Percentiles rank a stretch among this genome's conserved stretches.
Conservation (phyloP, 2,329 filamentous ascomycete species). For the Thelonectria rubi region DNA sequence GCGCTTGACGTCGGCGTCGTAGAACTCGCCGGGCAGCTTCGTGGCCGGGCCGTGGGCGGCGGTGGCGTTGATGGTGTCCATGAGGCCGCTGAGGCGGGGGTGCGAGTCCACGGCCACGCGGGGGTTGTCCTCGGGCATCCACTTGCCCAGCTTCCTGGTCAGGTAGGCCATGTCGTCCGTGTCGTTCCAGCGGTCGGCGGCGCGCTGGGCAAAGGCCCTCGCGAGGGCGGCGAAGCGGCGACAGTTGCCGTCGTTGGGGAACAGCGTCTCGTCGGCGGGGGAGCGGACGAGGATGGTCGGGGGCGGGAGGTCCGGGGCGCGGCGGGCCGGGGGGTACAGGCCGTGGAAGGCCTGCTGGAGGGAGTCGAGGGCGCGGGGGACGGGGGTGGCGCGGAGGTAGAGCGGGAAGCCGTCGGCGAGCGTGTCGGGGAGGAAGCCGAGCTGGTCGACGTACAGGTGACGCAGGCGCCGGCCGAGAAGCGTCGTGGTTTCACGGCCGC, state of each 20-base stretch:
- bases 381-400: conserved; percentile 78
- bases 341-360: conserved; percentile 79
- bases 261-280: conserved; percentile 78
- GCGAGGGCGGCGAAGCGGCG: conserved; percentile 75
- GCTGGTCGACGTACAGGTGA: conserved; percentile 77
- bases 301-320: conserved; percentile 60
- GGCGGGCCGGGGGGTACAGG: conserved; percentile 70
- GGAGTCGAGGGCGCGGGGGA: conserved; percentile 80
- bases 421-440: conserved; percentile 72
- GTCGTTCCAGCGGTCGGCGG: conserved; percentile 77
- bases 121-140: conserved; percentile 78
- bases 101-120: conserved; percentile 83
- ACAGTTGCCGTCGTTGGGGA: conserved; percentile 80
- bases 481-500: conserved; percentile 76
- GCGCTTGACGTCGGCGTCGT: conserved; percentile 74
- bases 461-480: conserved; percentile 74
- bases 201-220: conserved; percentile 74
- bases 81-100: conserved; percentile 86
- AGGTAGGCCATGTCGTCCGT: conserved; percentile 86
- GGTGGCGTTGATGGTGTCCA: conserved; percentile 93
- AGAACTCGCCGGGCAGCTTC: conserved; percentile 84
- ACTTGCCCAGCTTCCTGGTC: conserved; percentile 79
- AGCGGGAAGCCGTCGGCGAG: conserved; percentile 68
- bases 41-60: conserved; percentile 80
- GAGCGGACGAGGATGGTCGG: conserved; percentile 73